Base-by-base conservation (phyloP, 495 filamentous ascomycete species). In the Aspergillus wentii region DNA sequence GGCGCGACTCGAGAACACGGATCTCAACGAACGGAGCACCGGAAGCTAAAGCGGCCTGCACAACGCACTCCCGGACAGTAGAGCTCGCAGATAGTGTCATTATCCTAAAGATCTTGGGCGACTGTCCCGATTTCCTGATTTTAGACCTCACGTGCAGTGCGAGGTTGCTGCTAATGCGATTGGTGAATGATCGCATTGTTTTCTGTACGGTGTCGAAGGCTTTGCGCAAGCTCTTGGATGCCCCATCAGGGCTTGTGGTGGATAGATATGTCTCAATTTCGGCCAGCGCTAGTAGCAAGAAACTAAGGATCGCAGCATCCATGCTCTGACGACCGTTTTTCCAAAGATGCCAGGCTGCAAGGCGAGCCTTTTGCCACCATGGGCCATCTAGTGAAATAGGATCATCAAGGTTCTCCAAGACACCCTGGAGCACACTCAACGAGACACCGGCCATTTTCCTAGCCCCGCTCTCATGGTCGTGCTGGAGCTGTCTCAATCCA, bases 1-100 rank as follows among this genome's bases (percentile, higher is more conserved):
- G 77, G 5, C 76, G 63, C n/a, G 76, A 78, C 42, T 80, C 76
- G 1, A 80, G 55, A 18, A 80, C 49, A 11, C 52, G 64, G 25
- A 78, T 39, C 30, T 72, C 62, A 28, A 78, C 43, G 14, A 49
- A 48, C 9, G 19, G 38, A 8, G 35, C 22, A 2, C 33, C 19
- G 7, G 27, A 7, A 10, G 25, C 16, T n/a, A 19, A 18, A 9
- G 38, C 18, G 21, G 35, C 18, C n/a, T 44, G 40, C 9, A 38
- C 10, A 33, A 48, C 33, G 17, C 17, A 35, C n/a, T 43, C 40
- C n/a, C 40, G 22, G 38, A 77, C 72, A 3, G 72, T 75, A 15
- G 73, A 76, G 34, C 66, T 70, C 2, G 60, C 59, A 3, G 73
- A 77, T 3, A 78, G 49, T 0, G 72, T 77, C 20, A 75, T 48